Evolutionary conservation across 1,284 basidiomycete species (phyloP), one percentile per base, ranked within the genome.

Genomic region (Schizophyllum commune): DNA sequence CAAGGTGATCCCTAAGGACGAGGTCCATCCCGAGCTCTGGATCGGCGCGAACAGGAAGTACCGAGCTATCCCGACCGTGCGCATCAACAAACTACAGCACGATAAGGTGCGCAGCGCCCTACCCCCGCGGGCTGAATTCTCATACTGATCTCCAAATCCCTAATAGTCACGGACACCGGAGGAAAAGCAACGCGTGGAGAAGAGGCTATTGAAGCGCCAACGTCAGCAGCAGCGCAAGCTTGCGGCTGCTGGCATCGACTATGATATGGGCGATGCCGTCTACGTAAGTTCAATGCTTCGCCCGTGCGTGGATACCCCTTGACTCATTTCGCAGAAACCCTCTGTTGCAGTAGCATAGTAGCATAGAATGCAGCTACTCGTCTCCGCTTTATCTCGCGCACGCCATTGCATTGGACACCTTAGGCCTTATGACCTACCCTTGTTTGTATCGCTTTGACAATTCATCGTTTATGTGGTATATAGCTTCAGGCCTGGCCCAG

Each of bases 21-120:
- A 96, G 66, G 84, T 98, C 0, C 96, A 99, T 73, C 91, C 95
- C 4, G 86, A 95, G 69, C 76, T 99, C 3, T 99, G 97, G 97
- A 79, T 96, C 15, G 96, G 97, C n/a, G 93, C 96, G 21, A 96
- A 98, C 74, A 84, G 90, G 67, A 96, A 93, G 74, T 99, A 89
- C 85, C 81, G 89, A 63, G 75, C 77, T 4, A 83, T 98, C 2
- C 95, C 96, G 0, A 77, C 73, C 15, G 88, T 85, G 60, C 85
- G 92, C 56, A 74, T 94, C 53, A 86, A 85, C 62, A 80, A 92
- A 65, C 76, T 84, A 34, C 80, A 85, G 67, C 89, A 94, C 68
- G 91, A 96, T 75, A 93, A 91, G 82, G 94, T 93, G 63, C 60
- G 73, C 68, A 9, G 9, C 7, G 32, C 21, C 52, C 61, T 61